Conservation (phyloP, 1,284 basidiomycete genomes). For the Fistulina hepatica region DNA sequence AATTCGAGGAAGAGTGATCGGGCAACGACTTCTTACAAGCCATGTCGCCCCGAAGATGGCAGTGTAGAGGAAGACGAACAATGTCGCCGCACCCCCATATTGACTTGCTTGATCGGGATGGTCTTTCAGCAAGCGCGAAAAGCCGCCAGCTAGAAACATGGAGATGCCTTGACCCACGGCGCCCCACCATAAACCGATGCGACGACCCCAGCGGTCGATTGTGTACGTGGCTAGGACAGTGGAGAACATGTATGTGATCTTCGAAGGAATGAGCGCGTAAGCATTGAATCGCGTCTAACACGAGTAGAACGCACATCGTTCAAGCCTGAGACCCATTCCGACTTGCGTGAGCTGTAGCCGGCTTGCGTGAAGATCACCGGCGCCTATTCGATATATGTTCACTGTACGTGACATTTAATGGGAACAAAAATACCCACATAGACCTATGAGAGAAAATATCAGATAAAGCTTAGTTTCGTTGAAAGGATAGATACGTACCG, state of each 20-base stretch:
- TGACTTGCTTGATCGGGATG: constrained; percentile 30
- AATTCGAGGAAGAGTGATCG: no score
- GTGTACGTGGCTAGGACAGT: constrained; percentile 36
- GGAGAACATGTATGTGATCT: constrained; percentile 37
- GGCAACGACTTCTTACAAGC: no score
- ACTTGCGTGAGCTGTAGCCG: constrained; percentile 34
- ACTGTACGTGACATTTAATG: no score
- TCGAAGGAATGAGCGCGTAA: neutral
- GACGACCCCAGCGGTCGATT: constrained; percentile 38
- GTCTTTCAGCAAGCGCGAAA: constrained; percentile 32
- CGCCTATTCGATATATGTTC: no score
- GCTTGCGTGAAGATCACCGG: constrained; percentile 38
- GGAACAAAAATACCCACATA: no score
- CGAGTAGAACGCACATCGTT: constrained; percentile 27
- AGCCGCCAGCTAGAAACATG: constrained; percentile 34
- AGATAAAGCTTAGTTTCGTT: no score
- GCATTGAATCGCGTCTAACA: neutral
- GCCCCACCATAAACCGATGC: constrained; percentile 36
- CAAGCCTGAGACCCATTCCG: constrained; percentile 37
- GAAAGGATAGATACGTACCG: no score
- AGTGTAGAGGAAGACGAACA: constrained; percentile 40
- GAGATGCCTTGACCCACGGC: constrained; percentile 23
- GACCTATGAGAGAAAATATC: no score
- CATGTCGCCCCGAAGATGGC: constrained; percentile 40
- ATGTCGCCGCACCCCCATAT: constrained; percentile 37